phyloP scores from a whole-genome alignment of 257 asterid genomes.

The Przewalskia tangutica region DNA sequence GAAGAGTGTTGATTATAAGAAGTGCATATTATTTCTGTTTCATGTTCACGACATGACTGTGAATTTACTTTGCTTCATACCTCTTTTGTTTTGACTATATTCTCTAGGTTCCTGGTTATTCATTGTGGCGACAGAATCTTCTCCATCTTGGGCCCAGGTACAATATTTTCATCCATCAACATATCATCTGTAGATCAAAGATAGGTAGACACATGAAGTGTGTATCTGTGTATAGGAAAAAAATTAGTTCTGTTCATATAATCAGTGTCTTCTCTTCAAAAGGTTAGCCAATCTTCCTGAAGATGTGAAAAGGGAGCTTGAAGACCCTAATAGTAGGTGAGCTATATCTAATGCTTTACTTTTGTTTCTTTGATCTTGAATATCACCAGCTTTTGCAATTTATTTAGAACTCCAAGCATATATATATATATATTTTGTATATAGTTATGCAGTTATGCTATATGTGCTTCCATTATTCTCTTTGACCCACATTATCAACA shows the following conservation, averaged over 20 bases:
- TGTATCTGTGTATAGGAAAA: not conserved
- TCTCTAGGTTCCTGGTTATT: constrained; percentile 75
- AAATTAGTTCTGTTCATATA: not conserved
- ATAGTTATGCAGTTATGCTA: not conserved
- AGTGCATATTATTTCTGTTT: not conserved
- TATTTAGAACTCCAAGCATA: not conserved
- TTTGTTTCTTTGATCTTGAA: constrained; percentile 1
- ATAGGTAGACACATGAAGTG: not conserved
- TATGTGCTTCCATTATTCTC: not conserved
- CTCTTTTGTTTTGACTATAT: not conserved
- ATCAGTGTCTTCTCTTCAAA: constrained; percentile 14
- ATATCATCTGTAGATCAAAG: not conserved
- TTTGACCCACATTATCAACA: not conserved
- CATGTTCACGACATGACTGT: not conserved
- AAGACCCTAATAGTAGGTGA: constrained; percentile 79
- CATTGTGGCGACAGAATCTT: constrained; percentile 58
- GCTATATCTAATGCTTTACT: not conserved
- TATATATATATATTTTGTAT: not conserved
- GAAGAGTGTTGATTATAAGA: not conserved
- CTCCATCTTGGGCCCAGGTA: constrained; percentile 78
- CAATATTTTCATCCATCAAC: not conserved
- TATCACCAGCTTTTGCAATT: not conserved
- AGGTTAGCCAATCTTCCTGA: constrained; percentile 78
- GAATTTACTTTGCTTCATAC: not conserved
- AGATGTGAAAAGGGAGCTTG: constrained; percentile 48